Base-by-base conservation (phyloP, 371 early-diverging fungal genomes). In the Syncephalastrum racemosum region DNA sequence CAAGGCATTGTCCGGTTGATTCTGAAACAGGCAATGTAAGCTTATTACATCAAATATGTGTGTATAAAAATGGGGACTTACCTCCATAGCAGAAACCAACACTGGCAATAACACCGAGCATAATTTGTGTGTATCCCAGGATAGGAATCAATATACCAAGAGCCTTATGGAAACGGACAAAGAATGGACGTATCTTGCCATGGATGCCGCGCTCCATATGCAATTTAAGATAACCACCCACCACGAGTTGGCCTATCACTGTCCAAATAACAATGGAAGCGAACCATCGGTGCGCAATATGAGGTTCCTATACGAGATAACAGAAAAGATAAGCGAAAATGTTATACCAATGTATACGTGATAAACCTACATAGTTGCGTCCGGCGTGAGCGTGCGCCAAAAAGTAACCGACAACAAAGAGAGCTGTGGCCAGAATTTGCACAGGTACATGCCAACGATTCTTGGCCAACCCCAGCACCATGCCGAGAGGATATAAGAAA, bases 401-500 rank as follows among this genome's bases (percentile, higher is more conserved):
- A 51, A 86, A 71, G 48, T 77, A 79, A 2, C 87, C 87, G 14
- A 79, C 57, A 0, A 75, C 59, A 50, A 83, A 79, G 22, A 85
- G 46, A 1, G 68, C 59, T 2, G 76, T 65, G 31, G 75, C 87
- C 1, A 77, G 36, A 19, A 79, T 65, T 54, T 86, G 86, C 27
- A 85, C 76, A 5, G 86, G 86, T 4, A 87, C 85, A 67, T 87
- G 87, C 84, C 83, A 83, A 16, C 62, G 67, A 60, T 80, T 77
- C 53, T 66, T 78, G 15, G 73, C 72, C 16, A 87, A 62, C 7
- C 86, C 87, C 13, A 87, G 58, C 0, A 87, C 81, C 74, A 86
- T 72, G 10, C 87, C 87, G 24, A 81, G 22, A 4, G 79, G 73
- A 59, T 70, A 75, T 13, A 79, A 39, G 47, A 79, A 53, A 6